Base-by-base conservation (phyloP, 2,329 filamentous ascomycete genomes). In the Sarocladium oryzae region DNA sequence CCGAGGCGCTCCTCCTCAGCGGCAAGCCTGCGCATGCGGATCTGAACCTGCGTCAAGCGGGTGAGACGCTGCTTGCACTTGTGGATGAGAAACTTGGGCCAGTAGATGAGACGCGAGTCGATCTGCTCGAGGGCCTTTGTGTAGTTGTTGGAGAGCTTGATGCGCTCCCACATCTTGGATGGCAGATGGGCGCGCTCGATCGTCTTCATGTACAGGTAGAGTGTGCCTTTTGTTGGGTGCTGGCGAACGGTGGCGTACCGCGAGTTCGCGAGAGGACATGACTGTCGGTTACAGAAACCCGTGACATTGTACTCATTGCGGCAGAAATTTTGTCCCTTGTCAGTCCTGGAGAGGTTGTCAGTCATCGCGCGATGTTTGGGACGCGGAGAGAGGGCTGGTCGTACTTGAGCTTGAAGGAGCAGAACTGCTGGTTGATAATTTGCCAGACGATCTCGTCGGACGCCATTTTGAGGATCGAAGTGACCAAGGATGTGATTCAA, bases 391-490 rank as follows among this genome's bases (percentile, higher is more conserved):
- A n/a, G 8, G n/a, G 20, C 18, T 33, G 28, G 24, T 61, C 81
- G 60, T 72, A 89, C 83, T 95, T 96, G 59, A 97, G 77, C 67
- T 96, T 96, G 77, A 91, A 97, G 49, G 87, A 85, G 75, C 93
- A 97, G 68, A 93, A 95, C 66, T 92, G 88, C 71, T 93, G 88
- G 71, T 95, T 95, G 60, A 96, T 96, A 53, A 96, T 88, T 68
- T 91, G 85, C 93, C 93, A 99, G 57, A 97, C 86, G 58, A 97
- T 95, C 71, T 97, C 92, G 76, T 97, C 92, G 56, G 89, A 95
- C 53, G 88, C 83, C 88, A 93, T 95, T 52, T 54, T 71, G 62
- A 30, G 43, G 41, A 23, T 33, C 7, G 23, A 7, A 3, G 6
- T 15, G 28, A 13, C 7, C 28, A 13, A 30, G 7, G n/a, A n/a